A percentile compares a stretch with the other conserved stretches of the same genome.
Evolutionary conservation across 306 rosid genomes (phyloP).

Genomic region (Comarum palustre): DNA sequence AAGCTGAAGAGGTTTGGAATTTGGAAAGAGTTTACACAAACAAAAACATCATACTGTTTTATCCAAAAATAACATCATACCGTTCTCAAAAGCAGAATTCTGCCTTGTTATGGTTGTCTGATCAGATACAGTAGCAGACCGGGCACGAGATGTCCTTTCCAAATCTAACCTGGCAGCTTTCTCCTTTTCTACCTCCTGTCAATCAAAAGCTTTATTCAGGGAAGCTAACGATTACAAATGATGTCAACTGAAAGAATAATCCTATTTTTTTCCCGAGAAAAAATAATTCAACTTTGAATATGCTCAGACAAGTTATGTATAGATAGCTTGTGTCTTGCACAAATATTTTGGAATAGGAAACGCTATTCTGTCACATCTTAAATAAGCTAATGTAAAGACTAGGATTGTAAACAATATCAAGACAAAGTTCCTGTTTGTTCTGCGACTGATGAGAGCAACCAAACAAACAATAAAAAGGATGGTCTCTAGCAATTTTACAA

Average conservation of each 20-base stretch:
- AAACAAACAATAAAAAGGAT: not conserved
- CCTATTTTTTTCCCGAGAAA: not conserved
- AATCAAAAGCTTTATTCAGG: conserved; percentile 29
- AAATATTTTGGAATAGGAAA: not conserved
- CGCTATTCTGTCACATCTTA: too few species aligned
- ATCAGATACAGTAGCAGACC: conserved; percentile 51
- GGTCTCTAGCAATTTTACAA: not conserved
- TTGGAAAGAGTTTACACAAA: conserved; percentile 21
- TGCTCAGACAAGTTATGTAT: conserved; percentile 9
- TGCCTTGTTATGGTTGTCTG: conserved; percentile 50
- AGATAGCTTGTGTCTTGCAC: not conserved
- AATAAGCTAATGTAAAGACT: not conserved
- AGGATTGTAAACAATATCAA: not conserved
- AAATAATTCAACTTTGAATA: conserved; percentile 3
- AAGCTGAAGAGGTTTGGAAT: not conserved
- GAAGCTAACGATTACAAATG: conserved; percentile 16
- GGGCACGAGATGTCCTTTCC: conserved; percentile 64
- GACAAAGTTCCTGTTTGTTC: not conserved
- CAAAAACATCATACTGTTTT: conserved; percentile 58
- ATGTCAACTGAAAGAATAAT: not conserved
- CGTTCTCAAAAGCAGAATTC: conserved; percentile 73
- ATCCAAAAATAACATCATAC: conserved; percentile 53
- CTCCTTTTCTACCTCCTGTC: conserved; percentile 90
- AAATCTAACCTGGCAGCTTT: conserved; percentile 80
- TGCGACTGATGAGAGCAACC: not conserved